These are phyloP conservation scores for Sutorius australiensis DNA, from an alignment of 768 basidiomycete species.

Conservation along the genomic window DNA sequence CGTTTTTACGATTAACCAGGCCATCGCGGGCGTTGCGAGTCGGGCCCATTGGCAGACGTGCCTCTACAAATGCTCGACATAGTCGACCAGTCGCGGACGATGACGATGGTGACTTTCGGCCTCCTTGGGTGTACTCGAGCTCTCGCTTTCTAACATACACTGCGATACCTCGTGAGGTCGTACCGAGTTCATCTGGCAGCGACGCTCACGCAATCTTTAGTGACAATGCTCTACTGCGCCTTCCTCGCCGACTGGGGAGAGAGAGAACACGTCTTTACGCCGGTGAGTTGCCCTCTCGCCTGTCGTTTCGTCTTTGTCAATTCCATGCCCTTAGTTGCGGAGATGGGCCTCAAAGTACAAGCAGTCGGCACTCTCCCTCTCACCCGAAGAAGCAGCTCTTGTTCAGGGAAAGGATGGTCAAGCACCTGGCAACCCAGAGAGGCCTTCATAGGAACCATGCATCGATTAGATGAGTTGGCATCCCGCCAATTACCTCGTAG, in stretches of 20 bases:
- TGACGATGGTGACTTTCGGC: conserved; percentile 45
- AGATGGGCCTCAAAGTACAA: conserved; percentile 52
- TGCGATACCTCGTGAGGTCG: conserved; percentile 50
- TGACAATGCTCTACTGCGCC: conserved; percentile 50
- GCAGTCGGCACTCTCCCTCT: conserved; percentile 53
- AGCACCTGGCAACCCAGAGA: background rate
- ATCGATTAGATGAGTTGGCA: background rate
- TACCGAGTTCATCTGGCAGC: background rate
- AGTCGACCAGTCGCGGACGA: conserved; percentile 12
- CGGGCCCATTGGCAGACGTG: conserved; percentile 2
- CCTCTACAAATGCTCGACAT: conserved; percentile 15
- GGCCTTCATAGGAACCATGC: background rate
- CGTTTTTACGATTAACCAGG: conserved; percentile 1
- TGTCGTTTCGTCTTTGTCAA: background rate
- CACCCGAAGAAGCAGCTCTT: conserved; percentile 48
- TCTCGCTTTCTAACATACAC: conserved; percentile 51
- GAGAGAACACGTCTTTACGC: conserved; percentile 67
- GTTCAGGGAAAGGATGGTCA: conserved; percentile 9
- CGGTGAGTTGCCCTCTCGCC: conserved; percentile 40
- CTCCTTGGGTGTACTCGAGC: conserved; percentile 56
- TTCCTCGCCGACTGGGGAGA: conserved; percentile 68
- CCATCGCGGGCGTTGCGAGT: background rate
- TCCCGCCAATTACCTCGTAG: background rate
- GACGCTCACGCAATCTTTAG: conserved; percentile 32
- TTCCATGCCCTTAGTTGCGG: conserved; percentile 39